These are phyloP conservation scores for Aspergillus piperis DNA, from an alignment of 2,329 filamentous ascomycete genomes.

Conservation along the genomic window DNA sequence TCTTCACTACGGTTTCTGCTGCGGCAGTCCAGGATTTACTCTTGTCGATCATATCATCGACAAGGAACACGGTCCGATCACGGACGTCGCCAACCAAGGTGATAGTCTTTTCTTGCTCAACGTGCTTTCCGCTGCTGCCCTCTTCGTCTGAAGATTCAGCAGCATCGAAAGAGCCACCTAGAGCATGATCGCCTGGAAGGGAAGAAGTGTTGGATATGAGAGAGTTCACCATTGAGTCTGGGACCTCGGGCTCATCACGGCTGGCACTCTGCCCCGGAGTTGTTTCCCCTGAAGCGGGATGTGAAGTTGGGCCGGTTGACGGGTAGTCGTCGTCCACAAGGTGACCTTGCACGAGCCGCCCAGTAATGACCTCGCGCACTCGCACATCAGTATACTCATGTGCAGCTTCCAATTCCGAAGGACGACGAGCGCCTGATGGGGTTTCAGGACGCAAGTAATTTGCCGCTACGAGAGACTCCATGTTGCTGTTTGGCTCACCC, in stretches of 20 bases:
- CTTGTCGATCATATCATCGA: slow-evolving; percentile 99
- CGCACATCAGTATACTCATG: slow-evolving; percentile 74
- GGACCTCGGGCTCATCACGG: slow-evolving; percentile 57
- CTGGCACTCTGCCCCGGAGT: slow-evolving; percentile 50
- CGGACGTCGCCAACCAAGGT: slow-evolving; percentile 95
- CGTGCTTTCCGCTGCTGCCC: slow-evolving; percentile 54
- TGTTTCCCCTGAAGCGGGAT: slow-evolving; percentile 63
- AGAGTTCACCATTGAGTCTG: slow-evolving; percentile 83
- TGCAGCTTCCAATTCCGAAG: slow-evolving; percentile 47
- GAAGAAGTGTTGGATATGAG: slow-evolving; percentile 80
- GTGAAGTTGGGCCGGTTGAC: slow-evolving; percentile 65
- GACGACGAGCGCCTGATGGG: slow-evolving; percentile 41
- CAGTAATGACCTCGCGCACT: slow-evolving; percentile 86
- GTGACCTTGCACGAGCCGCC: slow-evolving; percentile 87
- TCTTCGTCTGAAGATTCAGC: slow-evolving; percentile 92
- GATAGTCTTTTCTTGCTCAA: slow-evolving; percentile 87
- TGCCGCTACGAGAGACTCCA: slow-evolving; percentile 26
- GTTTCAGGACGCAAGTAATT: slow-evolving; percentile 40
- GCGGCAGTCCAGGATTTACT: slow-evolving; percentile 95
- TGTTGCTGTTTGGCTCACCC: slow-evolving; percentile 24
- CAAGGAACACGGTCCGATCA: slow-evolving; percentile 84
- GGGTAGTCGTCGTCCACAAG: slow-evolving; percentile 93
- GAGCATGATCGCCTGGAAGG: slow-evolving; percentile 66
- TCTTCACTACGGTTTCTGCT: slow-evolving; percentile 93
- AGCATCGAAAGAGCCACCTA: slow-evolving; percentile 83